Evolutionary conservation across 495 filamentous ascomycete species (phyloP).

Genomic region (Chlorociboria aeruginascens): DNA sequence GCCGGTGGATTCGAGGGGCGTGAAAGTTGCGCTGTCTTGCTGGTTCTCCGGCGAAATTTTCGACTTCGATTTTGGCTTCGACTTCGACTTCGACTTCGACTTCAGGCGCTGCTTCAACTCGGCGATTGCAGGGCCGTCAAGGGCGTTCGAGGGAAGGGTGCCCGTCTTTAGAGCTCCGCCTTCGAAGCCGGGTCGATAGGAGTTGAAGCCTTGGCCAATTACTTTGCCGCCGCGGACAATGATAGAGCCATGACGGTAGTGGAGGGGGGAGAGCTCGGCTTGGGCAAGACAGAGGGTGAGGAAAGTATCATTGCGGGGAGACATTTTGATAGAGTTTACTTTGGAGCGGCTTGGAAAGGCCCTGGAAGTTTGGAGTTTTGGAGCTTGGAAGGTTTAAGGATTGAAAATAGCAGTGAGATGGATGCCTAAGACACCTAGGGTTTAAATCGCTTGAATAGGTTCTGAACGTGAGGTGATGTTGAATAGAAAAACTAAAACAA

Average conservation of each 20-base stretch:
- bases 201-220: constrained; percentile 37
- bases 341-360: neutral
- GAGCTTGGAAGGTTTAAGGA: neutral
- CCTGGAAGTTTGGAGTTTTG: neutral
- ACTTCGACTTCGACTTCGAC: constrained; percentile 20
- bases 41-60: neutral
- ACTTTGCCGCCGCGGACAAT: constrained; percentile 40
- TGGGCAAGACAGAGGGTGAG: constrained; percentile 39
- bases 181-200: constrained; percentile 33
- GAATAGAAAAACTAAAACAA: no score
- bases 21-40: constrained; percentile 7
- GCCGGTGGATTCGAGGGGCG: constrained; percentile 10
- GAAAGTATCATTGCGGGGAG: constrained; percentile 24
- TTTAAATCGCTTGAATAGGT: no score
- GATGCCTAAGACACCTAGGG: no score
- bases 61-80: constrained; percentile 20
- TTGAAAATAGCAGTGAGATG: neutral
- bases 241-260: constrained; percentile 37
- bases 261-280: constrained; percentile 35
- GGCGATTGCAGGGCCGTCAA: constrained; percentile 20
- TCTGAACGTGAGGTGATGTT: no score
- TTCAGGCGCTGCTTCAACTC: constrained; percentile 23
- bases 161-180: constrained; percentile 39
- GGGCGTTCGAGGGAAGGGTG: constrained; percentile 17
- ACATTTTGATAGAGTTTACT: constrained; percentile 9